Percentiles rank a stretch among this genome's conserved stretches.
Conservation (phyloP, 805 yeast species). For the Hanseniaspora nectarophila region DNA sequence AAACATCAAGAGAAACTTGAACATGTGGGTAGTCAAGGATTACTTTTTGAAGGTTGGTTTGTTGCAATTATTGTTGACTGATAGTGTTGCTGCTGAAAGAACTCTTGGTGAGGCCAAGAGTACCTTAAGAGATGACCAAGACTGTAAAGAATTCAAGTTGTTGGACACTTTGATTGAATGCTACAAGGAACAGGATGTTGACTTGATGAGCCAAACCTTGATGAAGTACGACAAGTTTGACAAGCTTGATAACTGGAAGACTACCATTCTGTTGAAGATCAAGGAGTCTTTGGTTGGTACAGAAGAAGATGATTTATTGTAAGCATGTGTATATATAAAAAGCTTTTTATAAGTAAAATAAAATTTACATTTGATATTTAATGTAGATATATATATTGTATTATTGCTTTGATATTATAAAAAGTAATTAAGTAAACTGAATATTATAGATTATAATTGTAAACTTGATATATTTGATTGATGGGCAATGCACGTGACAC, state of each 20-base stretch:
- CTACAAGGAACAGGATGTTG: constrained; percentile 69
- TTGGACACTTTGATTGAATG: constrained; percentile 56
- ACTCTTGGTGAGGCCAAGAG: constrained; percentile 45
- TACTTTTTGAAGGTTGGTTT: constrained; percentile 74
- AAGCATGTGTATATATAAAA: too few species aligned
- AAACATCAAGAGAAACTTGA: constrained; percentile 57
- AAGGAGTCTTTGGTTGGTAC: constrained; percentile 60
- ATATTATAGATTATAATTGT: too few species aligned
- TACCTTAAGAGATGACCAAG: constrained; percentile 42
- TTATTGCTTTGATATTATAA: not conserved
- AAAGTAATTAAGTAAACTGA: not conserved
- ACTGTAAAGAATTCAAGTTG: constrained; percentile 65
- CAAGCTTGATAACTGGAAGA: constrained; percentile 84
- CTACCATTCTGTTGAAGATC: constrained; percentile 67
- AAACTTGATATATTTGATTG: too few species aligned
- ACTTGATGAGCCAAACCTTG: constrained; percentile 58
- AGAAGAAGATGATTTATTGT: constrained; percentile 47
- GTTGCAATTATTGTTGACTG: constrained; percentile 74
- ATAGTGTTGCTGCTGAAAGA: constrained; percentile 73
- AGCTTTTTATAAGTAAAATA: too few species aligned
- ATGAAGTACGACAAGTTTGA: constrained; percentile 77
- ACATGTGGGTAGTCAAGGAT: constrained; percentile 88
- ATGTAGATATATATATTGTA: not conserved
- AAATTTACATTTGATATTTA: too few species aligned
- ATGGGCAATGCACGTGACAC: not conserved